Percentiles rank a stretch among this genome's conserved stretches.
These are phyloP conservation scores for Cucumis sativus DNA, from an alignment of 306 rosid genomes.

Conservation along the genomic window Cucumber_9930_V3 NC_026660.2:4251501-4252000, in stretches of 20 bases:
- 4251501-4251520: neutral
- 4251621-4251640: slow-evolving; percentile 58
- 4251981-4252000: slow-evolving; percentile 81
- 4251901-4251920: slow-evolving; percentile 28
- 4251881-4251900: slow-evolving; percentile 64
- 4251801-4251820: slow-evolving; percentile 91
- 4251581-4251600: slow-evolving; percentile 83
- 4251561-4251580: slow-evolving; percentile 85
- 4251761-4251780: neutral
- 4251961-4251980: slow-evolving; percentile 39
- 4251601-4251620: slow-evolving; percentile 79
- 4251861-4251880: slow-evolving; percentile 85
- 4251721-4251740: neutral
- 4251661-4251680: neutral
- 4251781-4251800: slow-evolving; percentile 16
- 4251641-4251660: neutral
- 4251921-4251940: slow-evolving; percentile 29
- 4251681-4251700: neutral
- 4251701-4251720: neutral
- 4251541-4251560: slow-evolving; percentile 84
- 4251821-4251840: slow-evolving; percentile 78
- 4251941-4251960: slow-evolving; percentile 33
- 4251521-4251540: neutral
- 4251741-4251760: neutral
- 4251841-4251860: slow-evolving; percentile 79